Conservation (phyloP, 2,329 filamentous ascomycete genomes). For the Diaporthe australafricana region DNA sequence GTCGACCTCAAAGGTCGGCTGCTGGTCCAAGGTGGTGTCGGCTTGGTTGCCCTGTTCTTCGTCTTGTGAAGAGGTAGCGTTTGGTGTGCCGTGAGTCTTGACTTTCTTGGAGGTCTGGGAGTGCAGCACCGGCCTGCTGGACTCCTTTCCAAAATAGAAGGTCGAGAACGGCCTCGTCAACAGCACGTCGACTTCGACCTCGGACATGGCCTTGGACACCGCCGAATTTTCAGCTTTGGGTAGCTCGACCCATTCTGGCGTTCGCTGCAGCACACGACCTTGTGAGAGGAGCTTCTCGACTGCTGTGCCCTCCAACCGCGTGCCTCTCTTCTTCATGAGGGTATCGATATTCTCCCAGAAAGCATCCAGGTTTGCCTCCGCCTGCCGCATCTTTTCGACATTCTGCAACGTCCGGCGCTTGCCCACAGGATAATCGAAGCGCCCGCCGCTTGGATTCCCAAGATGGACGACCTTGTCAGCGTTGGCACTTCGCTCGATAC, state of each 20-base stretch:
- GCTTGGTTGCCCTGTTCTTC: not conserved
- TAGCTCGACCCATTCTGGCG: constrained; percentile 59
- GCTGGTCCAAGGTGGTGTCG: constrained; percentile 17
- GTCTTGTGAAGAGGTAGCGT: not conserved
- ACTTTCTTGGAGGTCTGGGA: constrained; percentile 31
- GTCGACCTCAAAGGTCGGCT: constrained; percentile 43
- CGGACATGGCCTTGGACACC: not conserved
- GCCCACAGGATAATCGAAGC: constrained; percentile 56
- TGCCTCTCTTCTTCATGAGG: constrained; percentile 38
- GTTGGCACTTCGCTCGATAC: not conserved
- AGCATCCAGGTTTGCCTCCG: constrained; percentile 59
- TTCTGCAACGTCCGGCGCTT: constrained; percentile 59
- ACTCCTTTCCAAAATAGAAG: constrained; percentile 38
- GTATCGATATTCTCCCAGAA: constrained; percentile 57
- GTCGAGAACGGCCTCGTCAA: constrained; percentile 42
- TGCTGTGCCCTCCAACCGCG: constrained; percentile 44
- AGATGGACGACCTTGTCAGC: constrained; percentile 38
- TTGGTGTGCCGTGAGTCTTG: constrained; percentile 40
- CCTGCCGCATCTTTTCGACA: constrained; percentile 54
- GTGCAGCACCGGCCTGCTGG: not conserved
- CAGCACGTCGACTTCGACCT: not conserved
- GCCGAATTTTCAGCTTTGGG: constrained; percentile 29
- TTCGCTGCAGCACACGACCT: constrained; percentile 56
- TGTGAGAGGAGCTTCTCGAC: constrained; percentile 47
- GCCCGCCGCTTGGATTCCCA: constrained; percentile 50